These are phyloP conservation scores for Yamadazyma triangularis DNA, from an alignment of 1,139 yeast species.

Conservation along the genomic window DNA sequence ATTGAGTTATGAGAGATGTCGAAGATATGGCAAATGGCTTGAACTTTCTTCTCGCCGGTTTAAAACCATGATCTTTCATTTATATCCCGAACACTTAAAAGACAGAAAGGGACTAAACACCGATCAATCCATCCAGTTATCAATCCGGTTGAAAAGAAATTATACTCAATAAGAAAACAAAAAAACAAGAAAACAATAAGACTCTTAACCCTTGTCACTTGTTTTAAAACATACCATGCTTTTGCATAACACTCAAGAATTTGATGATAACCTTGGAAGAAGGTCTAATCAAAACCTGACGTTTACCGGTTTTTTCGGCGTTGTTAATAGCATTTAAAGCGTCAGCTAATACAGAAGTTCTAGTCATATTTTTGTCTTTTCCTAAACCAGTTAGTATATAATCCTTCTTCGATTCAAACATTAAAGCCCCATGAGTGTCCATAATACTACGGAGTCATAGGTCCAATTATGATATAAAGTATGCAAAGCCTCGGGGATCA, in stretches of 20 bases:
- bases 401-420: slow-evolving; percentile 3
- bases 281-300: slow-evolving; percentile 98
- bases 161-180: too few species aligned
- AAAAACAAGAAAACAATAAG: too few species aligned
- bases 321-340: slow-evolving; percentile 98
- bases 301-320: slow-evolving; percentile 99
- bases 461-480: slow-evolving; percentile 7
- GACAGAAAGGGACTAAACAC: slow-evolving; percentile 90
- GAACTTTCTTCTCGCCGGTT: too few species aligned
- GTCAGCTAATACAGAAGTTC: slow-evolving; percentile 98
- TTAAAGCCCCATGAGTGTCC: slow-evolving; percentile 13
- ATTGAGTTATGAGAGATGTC: too few species aligned
- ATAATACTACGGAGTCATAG: slow-evolving; percentile 11
- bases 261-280: slow-evolving; percentile 98
- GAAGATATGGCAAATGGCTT: too few species aligned
- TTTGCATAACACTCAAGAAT: slow-evolving; percentile 96
- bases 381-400: slow-evolving; percentile 5
- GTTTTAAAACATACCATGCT: slow-evolving; percentile 65
- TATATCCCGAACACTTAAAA: slow-evolving; percentile 93
- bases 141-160: too few species aligned
- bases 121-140: slow-evolving; percentile 97
- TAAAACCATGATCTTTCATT: too few species aligned
- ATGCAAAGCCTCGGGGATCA: slow-evolving; percentile 9
- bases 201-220: too few species aligned
- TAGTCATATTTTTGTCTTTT: slow-evolving; percentile 83